Percentiles rank a stretch among this genome's conserved stretches.
These are phyloP conservation scores for Amylocystis lapponica DNA, from an alignment of 768 basidiomycete genomes.

Conservation along the genomic window DNA sequence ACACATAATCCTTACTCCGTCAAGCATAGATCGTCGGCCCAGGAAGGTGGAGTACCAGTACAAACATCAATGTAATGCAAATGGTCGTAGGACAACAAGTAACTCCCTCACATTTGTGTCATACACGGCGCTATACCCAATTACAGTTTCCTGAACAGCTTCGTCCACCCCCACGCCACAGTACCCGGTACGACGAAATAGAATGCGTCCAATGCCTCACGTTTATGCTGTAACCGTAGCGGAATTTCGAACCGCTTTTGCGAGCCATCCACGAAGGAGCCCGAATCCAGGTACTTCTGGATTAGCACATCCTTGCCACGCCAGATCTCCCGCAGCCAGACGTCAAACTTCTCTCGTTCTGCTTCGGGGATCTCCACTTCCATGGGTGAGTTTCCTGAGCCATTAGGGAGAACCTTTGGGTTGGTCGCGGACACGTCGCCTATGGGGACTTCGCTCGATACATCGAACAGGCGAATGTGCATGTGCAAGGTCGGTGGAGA, in stretches of 20 bases:
- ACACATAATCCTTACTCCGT: too few relatives aligned
- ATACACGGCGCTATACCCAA: too few relatives aligned
- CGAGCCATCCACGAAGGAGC: constrained; percentile 34
- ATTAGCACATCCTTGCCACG: constrained; percentile 77
- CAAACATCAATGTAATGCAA: too few relatives aligned
- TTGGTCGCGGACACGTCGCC: constrained; percentile 45
- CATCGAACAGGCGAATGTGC: constrained; percentile 77
- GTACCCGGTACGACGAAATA: constrained; percentile 57
- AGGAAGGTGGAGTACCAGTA: too few relatives aligned
- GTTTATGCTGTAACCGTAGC: constrained; percentile 43
- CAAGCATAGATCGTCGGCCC: too few relatives aligned
- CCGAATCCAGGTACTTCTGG: constrained; percentile 53
- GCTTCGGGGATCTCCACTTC: constrained; percentile 25
- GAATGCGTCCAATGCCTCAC: constrained; percentile 63
- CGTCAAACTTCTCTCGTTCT: constrained; percentile 53
- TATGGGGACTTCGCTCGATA: constrained; percentile 61
- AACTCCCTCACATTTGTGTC: too few relatives aligned
- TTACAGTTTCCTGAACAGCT: too few relatives aligned
- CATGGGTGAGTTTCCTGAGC: constrained; percentile 6
- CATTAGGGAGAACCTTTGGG: constrained; percentile 26
- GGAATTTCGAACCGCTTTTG: constrained; percentile 46
- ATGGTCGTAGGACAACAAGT: too few relatives aligned
- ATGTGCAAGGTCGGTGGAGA: constrained; percentile 85
- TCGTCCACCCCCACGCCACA: constrained; percentile 19
- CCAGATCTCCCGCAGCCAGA: constrained; percentile 83